Conservation (phyloP, 768 basidiomycete genomes). For the Lentinula lateritia region DNA sequence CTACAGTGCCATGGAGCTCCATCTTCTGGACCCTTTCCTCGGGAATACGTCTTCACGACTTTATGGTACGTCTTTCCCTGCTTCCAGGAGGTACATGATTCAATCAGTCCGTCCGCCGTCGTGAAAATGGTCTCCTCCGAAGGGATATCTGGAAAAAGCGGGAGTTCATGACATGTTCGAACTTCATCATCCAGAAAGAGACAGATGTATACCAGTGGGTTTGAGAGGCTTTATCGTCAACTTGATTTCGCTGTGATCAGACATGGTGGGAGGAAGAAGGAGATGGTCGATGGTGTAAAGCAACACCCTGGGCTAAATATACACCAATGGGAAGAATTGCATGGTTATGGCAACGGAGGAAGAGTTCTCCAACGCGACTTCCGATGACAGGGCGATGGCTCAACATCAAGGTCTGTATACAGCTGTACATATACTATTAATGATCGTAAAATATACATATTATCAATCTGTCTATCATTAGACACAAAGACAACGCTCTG, state of each 20-base stretch:
- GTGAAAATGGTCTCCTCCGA: conserved; percentile 51
- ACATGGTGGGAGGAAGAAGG: background rate
- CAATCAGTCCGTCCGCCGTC: conserved; percentile 50
- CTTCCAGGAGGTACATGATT: conserved; percentile 57
- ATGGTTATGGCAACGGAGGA: background rate
- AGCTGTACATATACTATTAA: too few species aligned
- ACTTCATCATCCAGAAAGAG: background rate
- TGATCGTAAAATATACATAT: too few species aligned
- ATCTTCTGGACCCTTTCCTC: conserved; percentile 47
- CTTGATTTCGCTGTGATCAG: background rate
- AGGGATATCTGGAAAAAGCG: conserved; percentile 31
- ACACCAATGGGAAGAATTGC: background rate
- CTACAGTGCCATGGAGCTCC: conserved; percentile 66
- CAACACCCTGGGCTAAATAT: background rate
- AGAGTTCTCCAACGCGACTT: background rate
- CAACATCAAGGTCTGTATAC: background rate
- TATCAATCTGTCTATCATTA: too few species aligned
- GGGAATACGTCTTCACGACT: conserved; percentile 50
- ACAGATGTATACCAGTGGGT: background rate
- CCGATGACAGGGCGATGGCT: background rate
- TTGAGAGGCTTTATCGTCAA: conserved; percentile 4
- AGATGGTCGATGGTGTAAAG: background rate
- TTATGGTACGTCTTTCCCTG: conserved; percentile 57
- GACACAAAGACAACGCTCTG: too few species aligned
- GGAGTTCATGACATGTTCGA: background rate